These are phyloP conservation scores for Fraxinus paxiana DNA, from an alignment of 305 asterid genomes.

Conservation along the genomic window DNA sequence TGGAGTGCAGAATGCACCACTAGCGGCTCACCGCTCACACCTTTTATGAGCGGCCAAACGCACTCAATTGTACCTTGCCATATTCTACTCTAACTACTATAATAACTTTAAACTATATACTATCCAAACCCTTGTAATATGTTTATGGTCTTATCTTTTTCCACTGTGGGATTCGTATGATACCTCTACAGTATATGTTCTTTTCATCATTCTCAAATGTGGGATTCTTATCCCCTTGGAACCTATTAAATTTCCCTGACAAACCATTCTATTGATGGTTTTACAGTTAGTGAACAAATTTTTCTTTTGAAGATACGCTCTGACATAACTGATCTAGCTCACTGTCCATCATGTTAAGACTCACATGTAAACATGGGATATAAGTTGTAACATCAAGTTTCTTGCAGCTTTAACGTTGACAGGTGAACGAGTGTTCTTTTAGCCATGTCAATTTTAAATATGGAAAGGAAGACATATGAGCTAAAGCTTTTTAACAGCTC, in stretches of 20 bases:
- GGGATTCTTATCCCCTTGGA: background rate
- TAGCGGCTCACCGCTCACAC: background rate
- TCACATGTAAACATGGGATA: background rate
- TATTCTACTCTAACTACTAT: background rate
- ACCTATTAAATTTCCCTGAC: background rate
- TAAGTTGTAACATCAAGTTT: background rate
- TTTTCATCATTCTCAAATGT: background rate
- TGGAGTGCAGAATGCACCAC: background rate
- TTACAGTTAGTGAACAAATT: background rate
- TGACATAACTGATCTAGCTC: background rate
- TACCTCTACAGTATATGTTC: background rate
- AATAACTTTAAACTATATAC: background rate
- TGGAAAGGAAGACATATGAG: background rate
- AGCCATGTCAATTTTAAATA: background rate
- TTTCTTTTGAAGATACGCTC: background rate
- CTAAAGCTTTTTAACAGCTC: background rate
- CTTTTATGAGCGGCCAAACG: background rate
- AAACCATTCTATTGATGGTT: background rate
- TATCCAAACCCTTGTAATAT: background rate
- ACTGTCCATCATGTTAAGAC: background rate
- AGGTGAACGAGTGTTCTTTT: background rate
- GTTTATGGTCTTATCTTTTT: background rate
- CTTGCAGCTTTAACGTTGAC: background rate
- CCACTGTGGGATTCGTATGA: background rate
- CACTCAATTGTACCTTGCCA: background rate